Conservation (phyloP, 176 grass and related monocot species). For the Musa itinerans region DNA sequence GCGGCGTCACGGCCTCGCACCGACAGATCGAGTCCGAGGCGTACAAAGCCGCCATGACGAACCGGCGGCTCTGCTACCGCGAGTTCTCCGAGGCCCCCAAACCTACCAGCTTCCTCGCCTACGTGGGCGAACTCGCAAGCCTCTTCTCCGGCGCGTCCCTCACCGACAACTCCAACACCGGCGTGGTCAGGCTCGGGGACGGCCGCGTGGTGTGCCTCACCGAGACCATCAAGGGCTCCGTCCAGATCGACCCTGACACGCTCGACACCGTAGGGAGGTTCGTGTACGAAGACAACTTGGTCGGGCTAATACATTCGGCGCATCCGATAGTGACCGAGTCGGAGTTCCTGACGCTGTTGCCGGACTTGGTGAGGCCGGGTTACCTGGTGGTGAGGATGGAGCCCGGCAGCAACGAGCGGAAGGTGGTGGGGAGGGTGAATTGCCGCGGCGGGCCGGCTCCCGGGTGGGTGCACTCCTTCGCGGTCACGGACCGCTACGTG, state of each 20-base stretch:
- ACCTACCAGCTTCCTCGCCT: conserved; percentile 33
- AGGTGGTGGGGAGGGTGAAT: conserved; percentile 64
- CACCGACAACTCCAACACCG: conserved; percentile 99
- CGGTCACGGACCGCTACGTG: conserved; percentile 74
- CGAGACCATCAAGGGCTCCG: conserved; percentile 86
- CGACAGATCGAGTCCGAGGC: conserved; percentile 92
- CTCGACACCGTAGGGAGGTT: conserved; percentile 82
- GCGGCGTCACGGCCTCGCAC: conserved; percentile 47
- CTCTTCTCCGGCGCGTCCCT: conserved; percentile 83
- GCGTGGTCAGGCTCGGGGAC: conserved; percentile 79
- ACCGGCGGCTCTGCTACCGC: conserved; percentile 72
- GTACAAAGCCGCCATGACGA: conserved; percentile 70
- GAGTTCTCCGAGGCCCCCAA: conserved; percentile 95
- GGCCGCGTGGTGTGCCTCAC: conserved; percentile 93
- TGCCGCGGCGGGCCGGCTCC: conserved; percentile 81
- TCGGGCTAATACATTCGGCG: conserved; percentile 78
- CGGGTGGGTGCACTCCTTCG: conserved; percentile 98
- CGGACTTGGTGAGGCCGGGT: conserved; percentile 67
- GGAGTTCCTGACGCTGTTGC: conserved; percentile 83
- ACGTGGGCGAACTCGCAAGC: conserved; percentile 53
- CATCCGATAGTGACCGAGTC: conserved; percentile 75
- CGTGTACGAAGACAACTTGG: conserved; percentile 62
- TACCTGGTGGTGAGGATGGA: conserved; percentile 74
- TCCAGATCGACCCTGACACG: conserved; percentile 84
- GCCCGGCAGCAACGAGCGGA: conserved; percentile 67